A percentile compares a stretch with the other conserved stretches of the same genome.
Conservation (phyloP, 306 rosid species). For the Fragaria nilgerrensis region DNA sequence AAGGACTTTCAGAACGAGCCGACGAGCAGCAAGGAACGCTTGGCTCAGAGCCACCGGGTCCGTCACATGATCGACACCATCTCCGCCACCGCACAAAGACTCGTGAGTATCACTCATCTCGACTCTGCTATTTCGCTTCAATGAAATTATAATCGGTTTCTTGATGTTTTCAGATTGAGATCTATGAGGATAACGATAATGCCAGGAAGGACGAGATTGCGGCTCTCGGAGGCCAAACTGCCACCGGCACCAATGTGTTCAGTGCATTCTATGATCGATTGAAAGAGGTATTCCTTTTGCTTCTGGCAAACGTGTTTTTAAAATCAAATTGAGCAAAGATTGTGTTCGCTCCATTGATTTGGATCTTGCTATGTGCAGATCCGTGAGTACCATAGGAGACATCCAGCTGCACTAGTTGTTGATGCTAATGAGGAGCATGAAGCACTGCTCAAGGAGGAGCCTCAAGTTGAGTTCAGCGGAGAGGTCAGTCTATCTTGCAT, state of each 20-base stretch:
- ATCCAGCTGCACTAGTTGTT: slow-evolving; percentile 85
- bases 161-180: slow-evolving; percentile 57
- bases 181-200: slow-evolving; percentile 75
- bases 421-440: slow-evolving; percentile 76
- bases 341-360: neutral
- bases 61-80: slow-evolving; percentile 78
- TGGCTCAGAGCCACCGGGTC: slow-evolving; percentile 88
- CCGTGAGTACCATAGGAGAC: slow-evolving; percentile 94
- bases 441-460: slow-evolving; percentile 78
- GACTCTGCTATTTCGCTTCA: neutral
- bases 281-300: slow-evolving; percentile 58
- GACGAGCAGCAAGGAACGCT: slow-evolving; percentile 56
- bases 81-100: slow-evolving; percentile 58
- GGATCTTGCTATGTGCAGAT: slow-evolving; percentile 46
- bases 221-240: slow-evolving; percentile 95
- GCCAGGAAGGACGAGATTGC: slow-evolving; percentile 98
- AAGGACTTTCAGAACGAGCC: slow-evolving; percentile 90
- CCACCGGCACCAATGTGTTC: slow-evolving; percentile 79
- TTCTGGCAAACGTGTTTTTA: neutral
- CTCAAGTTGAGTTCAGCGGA: slow-evolving; percentile 88
- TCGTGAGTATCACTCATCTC: slow-evolving; percentile 33
- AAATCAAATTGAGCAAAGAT: neutral
- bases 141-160: slow-evolving; percentile 12
- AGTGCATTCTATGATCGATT: slow-evolving; percentile 95
- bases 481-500: slow-evolving; percentile 51